Conservation (phyloP, 78 protist species). For the Neovahlkampfia damariscottae region DNA sequence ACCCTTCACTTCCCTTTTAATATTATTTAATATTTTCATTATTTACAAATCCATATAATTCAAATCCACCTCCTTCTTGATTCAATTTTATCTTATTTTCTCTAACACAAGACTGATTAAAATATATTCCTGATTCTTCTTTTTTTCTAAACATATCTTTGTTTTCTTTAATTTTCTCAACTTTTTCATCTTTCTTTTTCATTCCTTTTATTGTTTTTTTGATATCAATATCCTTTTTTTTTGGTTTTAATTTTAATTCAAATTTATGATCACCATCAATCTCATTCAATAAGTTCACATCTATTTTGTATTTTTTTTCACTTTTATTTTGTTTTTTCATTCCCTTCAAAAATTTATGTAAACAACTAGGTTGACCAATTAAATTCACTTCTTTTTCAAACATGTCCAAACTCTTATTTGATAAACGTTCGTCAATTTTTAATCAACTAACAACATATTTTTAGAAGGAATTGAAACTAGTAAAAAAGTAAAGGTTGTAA, state of each 20-base stretch:
- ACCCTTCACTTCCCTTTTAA: too few species aligned
- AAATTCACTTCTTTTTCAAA: background rate
- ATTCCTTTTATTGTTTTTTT: background rate
- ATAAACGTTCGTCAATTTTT: constrained; percentile 6
- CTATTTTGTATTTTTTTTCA: too few species aligned
- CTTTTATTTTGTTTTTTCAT: too few species aligned
- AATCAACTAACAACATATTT: background rate
- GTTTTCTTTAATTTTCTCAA: too few species aligned
- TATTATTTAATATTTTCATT: too few species aligned
- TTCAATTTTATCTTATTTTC: too few species aligned
- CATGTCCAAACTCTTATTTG: background rate
- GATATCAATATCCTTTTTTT: background rate
- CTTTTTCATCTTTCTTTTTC: background rate
- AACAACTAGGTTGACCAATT: background rate
- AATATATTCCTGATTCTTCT: too few species aligned
- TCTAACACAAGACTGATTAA: too few species aligned
- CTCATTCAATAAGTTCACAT: background rate
- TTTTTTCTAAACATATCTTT: background rate
- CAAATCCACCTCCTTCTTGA: too few species aligned
- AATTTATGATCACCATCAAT: background rate
- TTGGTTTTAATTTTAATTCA: background rate
- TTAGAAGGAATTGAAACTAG: constrained; percentile 35
- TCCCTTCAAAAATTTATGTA: background rate
- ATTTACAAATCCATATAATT: too few species aligned
- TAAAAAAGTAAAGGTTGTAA: constrained; percentile 36